Conservation (phyloP, 163 green algal species). For the Prototheca wickerhamii region DNA sequence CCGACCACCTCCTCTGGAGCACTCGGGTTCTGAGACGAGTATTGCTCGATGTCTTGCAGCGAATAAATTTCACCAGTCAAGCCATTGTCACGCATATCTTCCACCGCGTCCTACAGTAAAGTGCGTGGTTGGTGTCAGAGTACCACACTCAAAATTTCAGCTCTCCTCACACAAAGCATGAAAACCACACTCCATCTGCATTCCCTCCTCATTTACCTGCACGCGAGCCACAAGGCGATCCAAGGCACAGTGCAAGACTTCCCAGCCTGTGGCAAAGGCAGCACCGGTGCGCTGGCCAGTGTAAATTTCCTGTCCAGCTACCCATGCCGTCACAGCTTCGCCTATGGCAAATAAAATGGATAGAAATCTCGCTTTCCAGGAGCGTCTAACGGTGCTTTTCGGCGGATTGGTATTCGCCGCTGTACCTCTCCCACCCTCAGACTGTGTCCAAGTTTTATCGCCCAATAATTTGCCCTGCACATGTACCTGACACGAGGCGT, state of each 20-base stretch:
- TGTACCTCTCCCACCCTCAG: too few species aligned
- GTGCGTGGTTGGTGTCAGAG: too few species aligned
- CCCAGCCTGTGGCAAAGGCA: constrained; percentile 33
- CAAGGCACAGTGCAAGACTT: constrained; percentile 46
- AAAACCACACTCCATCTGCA: neutral
- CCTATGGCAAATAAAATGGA: constrained; percentile 1
- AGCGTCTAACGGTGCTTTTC: neutral
- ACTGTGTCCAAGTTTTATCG: too few species aligned
- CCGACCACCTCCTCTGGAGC: neutral
- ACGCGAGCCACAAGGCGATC: constrained; percentile 39
- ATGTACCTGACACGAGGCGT: constrained; percentile 33
- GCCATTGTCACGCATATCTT: neutral
- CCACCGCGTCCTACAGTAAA: neutral
- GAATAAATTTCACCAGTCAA: neutral
- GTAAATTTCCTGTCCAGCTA: constrained; percentile 25
- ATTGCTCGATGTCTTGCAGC: neutral
- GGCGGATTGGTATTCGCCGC: too few species aligned
- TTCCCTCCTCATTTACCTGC: constrained; percentile 9
- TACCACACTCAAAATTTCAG: too few species aligned
- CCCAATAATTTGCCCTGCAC: too few species aligned
- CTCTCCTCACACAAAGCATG: too few species aligned
- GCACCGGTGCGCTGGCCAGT: constrained; percentile 7
- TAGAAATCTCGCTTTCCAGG: neutral
- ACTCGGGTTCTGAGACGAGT: neutral
- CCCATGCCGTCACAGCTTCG: constrained; percentile 33